A percentile compares a stretch with the other conserved stretches of the same genome.
phyloP scores from a whole-genome alignment of 257 asterid species.

The Lantana camara region DNA sequence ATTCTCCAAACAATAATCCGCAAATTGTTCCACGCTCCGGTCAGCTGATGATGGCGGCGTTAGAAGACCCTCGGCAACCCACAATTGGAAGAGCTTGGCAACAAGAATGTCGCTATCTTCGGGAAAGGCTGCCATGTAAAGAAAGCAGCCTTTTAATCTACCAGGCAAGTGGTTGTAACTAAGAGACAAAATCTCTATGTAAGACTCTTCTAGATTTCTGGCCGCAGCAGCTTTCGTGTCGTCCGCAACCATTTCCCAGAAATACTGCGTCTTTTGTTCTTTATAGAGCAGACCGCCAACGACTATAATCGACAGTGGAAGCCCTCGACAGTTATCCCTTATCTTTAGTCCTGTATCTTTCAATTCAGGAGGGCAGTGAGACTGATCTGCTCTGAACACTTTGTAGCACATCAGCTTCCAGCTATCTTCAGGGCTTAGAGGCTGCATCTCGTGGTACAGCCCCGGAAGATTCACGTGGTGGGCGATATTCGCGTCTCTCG shows the following conservation, averaged over 20 bases:
- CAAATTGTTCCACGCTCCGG: conserved; percentile 18
- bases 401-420: conserved; percentile 29
- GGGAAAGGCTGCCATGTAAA: conserved; percentile 42
- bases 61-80: conserved; percentile 48
- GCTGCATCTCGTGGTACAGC: conserved; percentile 14
- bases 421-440: conserved; percentile 26
- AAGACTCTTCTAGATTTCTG: conserved; percentile 5
- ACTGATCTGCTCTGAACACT: conserved; percentile 19
- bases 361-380: conserved; percentile 25
- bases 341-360: conserved; percentile 23
- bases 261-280: not conserved
- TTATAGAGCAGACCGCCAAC: conserved; percentile 40
- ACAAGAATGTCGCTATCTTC: conserved; percentile 34
- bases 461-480: not conserved
- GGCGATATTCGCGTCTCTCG: conserved; percentile 13
- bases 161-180: conserved; percentile 41
- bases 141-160: conserved; percentile 38
- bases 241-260: conserved; percentile 27
- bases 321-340: conserved; percentile 29
- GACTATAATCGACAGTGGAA: conserved; percentile 34
- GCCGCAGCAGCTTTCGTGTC: conserved; percentile 21
- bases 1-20: not conserved
- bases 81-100: conserved; percentile 29
- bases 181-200: conserved; percentile 25
- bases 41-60: not conserved